These are phyloP conservation scores for Aspergillus fumigatiaffinis DNA, from an alignment of 2,329 filamentous ascomycete species.

Conservation along the genomic window DNA sequence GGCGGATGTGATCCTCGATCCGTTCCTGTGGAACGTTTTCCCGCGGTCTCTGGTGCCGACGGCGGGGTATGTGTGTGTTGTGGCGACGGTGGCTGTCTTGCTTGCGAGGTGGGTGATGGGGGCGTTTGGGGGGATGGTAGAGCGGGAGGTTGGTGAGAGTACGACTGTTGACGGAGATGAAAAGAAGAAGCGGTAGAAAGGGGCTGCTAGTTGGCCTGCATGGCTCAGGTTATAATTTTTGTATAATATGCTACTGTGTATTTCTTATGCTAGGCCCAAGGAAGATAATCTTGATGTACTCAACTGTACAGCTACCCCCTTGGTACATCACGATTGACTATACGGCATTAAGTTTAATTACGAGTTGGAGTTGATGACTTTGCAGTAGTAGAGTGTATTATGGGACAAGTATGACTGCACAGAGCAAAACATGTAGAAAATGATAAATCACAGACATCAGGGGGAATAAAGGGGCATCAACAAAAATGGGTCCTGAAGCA, in stretches of 20 bases:
- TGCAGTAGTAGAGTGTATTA: background rate
- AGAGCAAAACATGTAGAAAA: background rate
- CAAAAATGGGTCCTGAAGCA: background rate
- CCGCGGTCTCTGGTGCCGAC: conserved; percentile 74
- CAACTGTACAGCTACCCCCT: background rate
- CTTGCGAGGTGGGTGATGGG: conserved; percentile 30
- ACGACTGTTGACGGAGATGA: background rate
- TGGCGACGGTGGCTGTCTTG: conserved; percentile 54
- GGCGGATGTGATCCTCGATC: conserved; percentile 81
- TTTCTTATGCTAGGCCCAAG: background rate
- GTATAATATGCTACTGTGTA: background rate
- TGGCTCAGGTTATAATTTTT: background rate
- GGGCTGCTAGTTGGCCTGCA: background rate
- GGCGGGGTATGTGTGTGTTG: conserved; percentile 60
- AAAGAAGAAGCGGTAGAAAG: conserved; percentile 14
- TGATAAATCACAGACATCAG: background rate
- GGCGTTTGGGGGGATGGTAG: conserved; percentile 22
- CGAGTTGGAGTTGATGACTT: background rate
- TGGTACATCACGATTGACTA: background rate
- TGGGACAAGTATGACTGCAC: background rate
- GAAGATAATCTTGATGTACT: background rate
- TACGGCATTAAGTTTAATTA: background rate
- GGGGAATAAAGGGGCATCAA: conserved; percentile 3
- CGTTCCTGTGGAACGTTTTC: conserved; percentile 73
- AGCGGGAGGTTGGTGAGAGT: background rate